phyloP scores from a whole-genome alignment of 2,329 filamentous ascomycete species.

The Ambrosiella cleistominuta region DNA sequence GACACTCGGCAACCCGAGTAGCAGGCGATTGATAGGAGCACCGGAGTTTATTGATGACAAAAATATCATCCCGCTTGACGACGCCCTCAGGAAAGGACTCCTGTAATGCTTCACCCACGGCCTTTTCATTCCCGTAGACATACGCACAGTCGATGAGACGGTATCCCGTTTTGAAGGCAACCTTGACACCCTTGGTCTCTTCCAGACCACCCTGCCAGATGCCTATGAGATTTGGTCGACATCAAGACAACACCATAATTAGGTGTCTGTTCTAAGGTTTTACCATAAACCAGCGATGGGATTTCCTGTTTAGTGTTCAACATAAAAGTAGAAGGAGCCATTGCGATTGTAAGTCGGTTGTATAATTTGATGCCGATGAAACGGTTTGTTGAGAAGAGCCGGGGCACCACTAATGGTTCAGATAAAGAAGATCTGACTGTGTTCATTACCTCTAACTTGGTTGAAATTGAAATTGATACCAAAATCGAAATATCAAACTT shows the following conservation, averaged over 20 bases:
- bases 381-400: not conserved
- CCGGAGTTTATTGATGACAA: conserved; percentile 77
- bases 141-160: conserved; percentile 53
- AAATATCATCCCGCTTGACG: conserved; percentile 60
- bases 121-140: conserved; percentile 66
- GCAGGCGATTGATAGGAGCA: conserved; percentile 49
- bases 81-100: conserved; percentile 49
- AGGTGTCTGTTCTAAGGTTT: conserved; percentile 12
- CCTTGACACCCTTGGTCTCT: conserved; percentile 39
- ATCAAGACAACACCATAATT: conserved; percentile 10
- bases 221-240: conserved; percentile 23
- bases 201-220: conserved; percentile 48
- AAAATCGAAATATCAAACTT: too few relatives aligned
- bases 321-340: conserved; percentile 32
- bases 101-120: conserved; percentile 62
- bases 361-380: not conserved
- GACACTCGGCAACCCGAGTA: conserved; percentile 42
- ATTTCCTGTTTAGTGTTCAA: conserved; percentile 48
- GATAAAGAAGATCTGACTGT: not conserved
- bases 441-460: too few relatives aligned
- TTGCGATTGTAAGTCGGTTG: not conserved
- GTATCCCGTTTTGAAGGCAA: conserved; percentile 40
- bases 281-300: conserved; percentile 46
- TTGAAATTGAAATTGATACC: too few relatives aligned
- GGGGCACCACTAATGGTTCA: not conserved